These are phyloP conservation scores for Neurospora hispaniola DNA, from an alignment of 495 filamentous ascomycete genomes.

Conservation along the genomic window DNA sequence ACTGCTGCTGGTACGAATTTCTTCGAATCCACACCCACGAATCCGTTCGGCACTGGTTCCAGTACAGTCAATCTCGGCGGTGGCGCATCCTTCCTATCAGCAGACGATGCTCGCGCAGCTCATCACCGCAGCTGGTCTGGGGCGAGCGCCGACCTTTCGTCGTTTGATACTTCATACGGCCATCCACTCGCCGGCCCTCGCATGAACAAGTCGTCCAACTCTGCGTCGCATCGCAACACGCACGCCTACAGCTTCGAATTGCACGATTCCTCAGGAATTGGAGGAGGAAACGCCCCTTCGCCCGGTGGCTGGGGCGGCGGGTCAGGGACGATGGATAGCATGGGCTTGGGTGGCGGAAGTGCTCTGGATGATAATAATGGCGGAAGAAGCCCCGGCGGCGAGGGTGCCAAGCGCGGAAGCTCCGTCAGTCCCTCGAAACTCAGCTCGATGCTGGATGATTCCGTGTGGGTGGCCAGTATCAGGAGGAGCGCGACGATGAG, in stretches of 20 bases:
- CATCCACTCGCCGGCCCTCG: constrained; percentile 35
- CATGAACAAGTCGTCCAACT: constrained; percentile 10
- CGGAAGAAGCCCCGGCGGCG: constrained; percentile 26
- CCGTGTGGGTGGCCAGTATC: constrained; percentile 88
- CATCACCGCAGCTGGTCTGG: constrained; percentile 31
- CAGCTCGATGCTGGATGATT: constrained; percentile 70
- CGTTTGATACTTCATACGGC: constrained; percentile 29
- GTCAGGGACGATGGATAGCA: not conserved
- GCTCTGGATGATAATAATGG: constrained; percentile 5
- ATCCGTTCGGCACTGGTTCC: constrained; percentile 12
- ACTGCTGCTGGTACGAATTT: not conserved
- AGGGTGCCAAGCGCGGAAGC: constrained; percentile 46
- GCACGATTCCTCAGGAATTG: constrained; percentile 13
- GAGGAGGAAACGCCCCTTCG: constrained; percentile 10
- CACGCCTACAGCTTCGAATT: constrained; percentile 38
- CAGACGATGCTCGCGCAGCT: constrained; percentile 21
- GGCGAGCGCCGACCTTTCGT: constrained; percentile 29
- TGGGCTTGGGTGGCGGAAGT: constrained; percentile 1
- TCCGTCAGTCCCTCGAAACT: constrained; percentile 68
- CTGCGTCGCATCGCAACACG: constrained; percentile 19
- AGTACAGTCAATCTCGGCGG: constrained; percentile 5
- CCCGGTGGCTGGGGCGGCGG: constrained; percentile 30
- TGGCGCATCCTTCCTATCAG: constrained; percentile 19
- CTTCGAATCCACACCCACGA: not conserved
- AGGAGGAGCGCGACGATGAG: constrained; percentile 76